Conservation (phyloP, 2,329 filamentous ascomycete species). For the Stenocarpella maydis region DNA sequence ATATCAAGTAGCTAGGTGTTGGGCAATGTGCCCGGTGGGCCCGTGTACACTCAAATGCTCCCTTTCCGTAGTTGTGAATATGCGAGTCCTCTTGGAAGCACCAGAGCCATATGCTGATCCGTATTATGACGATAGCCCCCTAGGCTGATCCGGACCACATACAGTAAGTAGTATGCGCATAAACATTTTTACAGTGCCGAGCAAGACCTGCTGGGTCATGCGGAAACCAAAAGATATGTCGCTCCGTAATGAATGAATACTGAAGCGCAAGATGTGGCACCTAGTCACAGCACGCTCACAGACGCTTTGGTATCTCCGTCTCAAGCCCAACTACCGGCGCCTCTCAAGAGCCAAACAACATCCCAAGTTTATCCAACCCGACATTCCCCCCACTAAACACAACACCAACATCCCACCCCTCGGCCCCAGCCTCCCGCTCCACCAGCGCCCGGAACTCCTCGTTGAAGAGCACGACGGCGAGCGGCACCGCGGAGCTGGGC, state of each 20-base stretch:
- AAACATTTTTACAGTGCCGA: too few species aligned
- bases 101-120: too few species aligned
- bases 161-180: too few species aligned
- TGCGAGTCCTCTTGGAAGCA: too few species aligned
- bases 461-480: constrained; percentile 85
- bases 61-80: too few species aligned
- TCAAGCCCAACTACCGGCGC: not conserved
- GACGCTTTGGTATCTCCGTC: not conserved
- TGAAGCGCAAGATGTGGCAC: not conserved
- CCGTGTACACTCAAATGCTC: too few species aligned
- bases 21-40: too few species aligned
- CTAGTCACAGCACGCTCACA: not conserved
- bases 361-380: constrained; percentile 60
- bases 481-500: constrained; percentile 83
- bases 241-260: too few species aligned
- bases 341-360: constrained; percentile 52
- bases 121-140: not conserved
- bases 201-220: not conserved
- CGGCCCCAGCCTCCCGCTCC: constrained; percentile 72
- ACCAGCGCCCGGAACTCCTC: constrained; percentile 81
- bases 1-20: too few species aligned
- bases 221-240: not conserved
- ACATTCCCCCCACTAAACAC: constrained; percentile 70
- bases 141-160: not conserved
- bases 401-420: constrained; percentile 76